Evolutionary conservation across 805 yeast species (phyloP), one percentile per base, ranked within the genome.

Genomic region (Zygotorulaspora sp.): DNA sequence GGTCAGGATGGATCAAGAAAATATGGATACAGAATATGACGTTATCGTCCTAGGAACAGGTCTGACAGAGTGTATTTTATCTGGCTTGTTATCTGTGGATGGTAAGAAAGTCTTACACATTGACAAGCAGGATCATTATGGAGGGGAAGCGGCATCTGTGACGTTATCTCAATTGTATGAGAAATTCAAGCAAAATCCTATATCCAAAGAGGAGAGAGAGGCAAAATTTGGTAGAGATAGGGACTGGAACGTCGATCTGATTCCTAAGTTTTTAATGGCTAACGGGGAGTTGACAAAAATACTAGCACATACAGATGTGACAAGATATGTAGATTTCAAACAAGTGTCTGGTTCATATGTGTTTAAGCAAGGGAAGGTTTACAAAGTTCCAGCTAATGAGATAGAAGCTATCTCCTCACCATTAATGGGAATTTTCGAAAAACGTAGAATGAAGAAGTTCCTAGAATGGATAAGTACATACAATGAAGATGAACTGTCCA

Each of bases 61-160:
- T n/a, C 74, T 92, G 48, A 90, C 97, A 31, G 98, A 92, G 64
- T 92, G 98, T 69, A 83, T 92, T 43, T 74, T 92, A 30, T 87
- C 96, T 1, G 98, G 98, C 3, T 66, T 92, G 36, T 72, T 92
- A 31, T 87, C 97, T 7, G 96, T 90, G n/a, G 97, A 92, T 57
- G 97, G 97, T 46, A 90, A 92, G 71, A 92, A 92, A 59, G 97
- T 92, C 6, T 73, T 92, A 40, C 98, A 92, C 66, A 88, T 92
- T 46, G 98, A 92, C 63, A 81, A 88, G 53, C 97, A 92, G 65
- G 94, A 87, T 61, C 94, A 88, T 61, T 92, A 92, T 52, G 98
- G 98, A 35, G 98, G 74, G 30, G 95, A 86, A 61, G 77, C 88
- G 43, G 95, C 95, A 11, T 84, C 95, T 5, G 73, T 87, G 54